Base-by-base conservation (phyloP, 2,329 filamentous ascomycete genomes). In the Pezicula radicicola region DNA sequence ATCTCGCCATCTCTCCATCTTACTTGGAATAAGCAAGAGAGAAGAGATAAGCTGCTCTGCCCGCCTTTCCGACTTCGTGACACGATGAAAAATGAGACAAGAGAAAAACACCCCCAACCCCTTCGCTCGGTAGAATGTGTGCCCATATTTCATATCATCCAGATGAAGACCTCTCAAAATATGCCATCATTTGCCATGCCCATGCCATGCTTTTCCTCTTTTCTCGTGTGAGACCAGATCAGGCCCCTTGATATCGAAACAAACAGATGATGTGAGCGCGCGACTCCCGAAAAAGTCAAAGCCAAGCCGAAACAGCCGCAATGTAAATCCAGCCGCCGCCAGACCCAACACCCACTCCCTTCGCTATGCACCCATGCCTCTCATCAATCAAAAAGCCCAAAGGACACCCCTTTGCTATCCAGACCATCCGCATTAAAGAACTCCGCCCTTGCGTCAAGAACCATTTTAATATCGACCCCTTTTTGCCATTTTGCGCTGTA, bases 361-460 rank as follows among this genome's bases (percentile, higher is more conserved):
- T 60, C 59, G 61, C 60, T 63, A 63, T 63, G 61, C 60, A 63
- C 60, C 59, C 35, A 54, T 55, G 49, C 48, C 35, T 43, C 28
- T 27, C 40, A 30, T 30, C 48, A 33, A 27, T 43, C 48, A 35
- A 43, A 33, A 49, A 40, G 30, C 41, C 41, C 33, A 18, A 36
- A 50, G 25, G 33, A 33, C 28, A 35, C 27, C 28, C 41, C 41
- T 27, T 50, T 41, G 40, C 42, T 39, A 58, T 55, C 60, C 60
- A 54, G 55, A 48, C 55, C 52, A 60, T 62, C 65, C 64, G 64
- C 65, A 67, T 67, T 61, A 66, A 66, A 64, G 58, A 65, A 66
- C 64, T 66, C 65, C 64, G 53, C 58, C 18, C 19, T 51, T 62
- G 60, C 61, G 56, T 59, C 59, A 59, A 59, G 43, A 53, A 60